Evolutionary conservation across 148 eudicot species (phyloP), one percentile per base, ranked within the genome.

Genomic region (Cornus florida): DNA sequence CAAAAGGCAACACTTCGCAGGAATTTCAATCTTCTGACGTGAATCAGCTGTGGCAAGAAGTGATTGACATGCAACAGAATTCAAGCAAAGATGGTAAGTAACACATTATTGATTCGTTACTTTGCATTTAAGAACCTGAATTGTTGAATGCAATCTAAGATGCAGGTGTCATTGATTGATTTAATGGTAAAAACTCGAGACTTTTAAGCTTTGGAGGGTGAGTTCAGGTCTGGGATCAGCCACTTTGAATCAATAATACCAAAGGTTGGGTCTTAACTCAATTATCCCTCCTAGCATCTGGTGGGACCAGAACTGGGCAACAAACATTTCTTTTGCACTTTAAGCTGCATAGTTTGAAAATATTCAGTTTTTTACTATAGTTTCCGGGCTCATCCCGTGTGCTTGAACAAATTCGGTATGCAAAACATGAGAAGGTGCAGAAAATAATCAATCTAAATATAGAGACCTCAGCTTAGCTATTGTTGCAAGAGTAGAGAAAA

Each of bases 21-120:
- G 85, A 68, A 38, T 68, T 77, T 11, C 89, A 85, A 80, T 85
- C 87, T 74, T 86, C 92, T 50, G 90, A 86, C 13, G 69, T 80
- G 67, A 90, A 86, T 73, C 82, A 78, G 73, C 80, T 87, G 10
- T 77, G 81, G 84, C 48, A 85, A 24, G 88, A 77, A 73, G 86
- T 79, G 9, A 50, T 78, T 59, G 88, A 82, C 67, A 22, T 48
- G 67, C 89, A 84, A 23, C 71, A 83, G 73, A 75, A 77, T 73
- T 83, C 88, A 71, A 74, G 68, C 68, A 59, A 78, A 75, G 82
- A 82, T 62, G 88, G 85, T 89, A 71, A 81, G 82, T 81, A 62
- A 19, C 24, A 1, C 7, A 62, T n/a, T 7, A n/a, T 62, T 28
- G 9, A 14, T 16, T 31, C 75, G 10, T 70, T 31, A 35, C 13